Evolutionary conservation across 108 stramenopile genomes (phyloP).

Genomic region (Skeletonema grethae): DNA sequence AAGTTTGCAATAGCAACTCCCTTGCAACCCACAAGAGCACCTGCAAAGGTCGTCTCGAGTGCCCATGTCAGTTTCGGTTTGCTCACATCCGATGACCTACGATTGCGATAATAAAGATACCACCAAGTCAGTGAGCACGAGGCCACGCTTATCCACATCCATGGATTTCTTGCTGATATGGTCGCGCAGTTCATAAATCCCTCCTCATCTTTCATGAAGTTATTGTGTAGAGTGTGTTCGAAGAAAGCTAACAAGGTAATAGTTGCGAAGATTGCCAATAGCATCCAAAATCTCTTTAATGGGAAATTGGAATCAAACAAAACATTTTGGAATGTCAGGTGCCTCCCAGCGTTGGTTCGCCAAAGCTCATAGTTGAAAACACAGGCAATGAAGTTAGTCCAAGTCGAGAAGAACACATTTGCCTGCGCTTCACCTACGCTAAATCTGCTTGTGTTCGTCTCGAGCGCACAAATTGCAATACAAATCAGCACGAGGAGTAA

Average conservation of each 20-base stretch:
- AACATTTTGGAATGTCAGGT: constrained; percentile 26
- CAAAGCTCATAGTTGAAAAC: constrained; percentile 29
- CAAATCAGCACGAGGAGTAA: constrained; percentile 17
- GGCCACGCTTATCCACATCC: constrained; percentile 25
- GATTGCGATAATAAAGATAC: constrained; percentile 4
- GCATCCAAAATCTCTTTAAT: constrained; percentile 18
- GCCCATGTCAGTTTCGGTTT: background rate
- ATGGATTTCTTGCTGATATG: constrained; percentile 12
- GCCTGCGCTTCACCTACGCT: constrained; percentile 67
- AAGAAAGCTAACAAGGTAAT: background rate
- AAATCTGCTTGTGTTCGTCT: constrained; percentile 56
- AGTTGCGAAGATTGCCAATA: constrained; percentile 23
- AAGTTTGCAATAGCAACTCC: constrained; percentile 10
- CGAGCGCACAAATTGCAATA: constrained; percentile 30
- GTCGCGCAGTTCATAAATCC: background rate
- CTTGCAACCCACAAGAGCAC: background rate
- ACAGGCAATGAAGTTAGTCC: constrained; percentile 50
- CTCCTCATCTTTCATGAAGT: constrained; percentile 1
- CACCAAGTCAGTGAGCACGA: constrained; percentile 8
- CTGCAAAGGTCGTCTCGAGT: background rate
- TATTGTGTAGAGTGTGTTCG: background rate
- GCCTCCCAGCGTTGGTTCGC: constrained; percentile 27
- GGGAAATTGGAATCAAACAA: constrained; percentile 17
- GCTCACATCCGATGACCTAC: background rate
- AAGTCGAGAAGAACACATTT: constrained; percentile 75